Base-by-base conservation (phyloP, 1,284 basidiomycete species). In the Afroboletus lepidellus region DNA sequence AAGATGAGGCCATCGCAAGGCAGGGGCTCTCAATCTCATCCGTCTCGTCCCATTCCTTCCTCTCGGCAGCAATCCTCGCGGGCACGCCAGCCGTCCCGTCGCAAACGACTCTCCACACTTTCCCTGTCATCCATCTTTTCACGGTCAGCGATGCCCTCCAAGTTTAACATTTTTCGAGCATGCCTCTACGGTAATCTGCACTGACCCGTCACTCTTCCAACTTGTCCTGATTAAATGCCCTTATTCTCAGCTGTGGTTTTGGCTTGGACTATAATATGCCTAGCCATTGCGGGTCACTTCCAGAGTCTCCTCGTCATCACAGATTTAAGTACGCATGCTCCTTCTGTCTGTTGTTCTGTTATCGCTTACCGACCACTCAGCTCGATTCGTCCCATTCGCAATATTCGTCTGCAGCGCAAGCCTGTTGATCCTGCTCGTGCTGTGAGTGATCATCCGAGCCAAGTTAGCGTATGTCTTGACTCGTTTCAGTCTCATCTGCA, bases 381-480 rank as follows among this genome's bases (percentile, higher is more conserved):
- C 88, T 72, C 86, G 83, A 74, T 92, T 91, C 66, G 83, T 92
- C 43, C 89, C 89, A 18, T 88, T 90, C 61, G 84, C 88, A 52
- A 80, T 91, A 64, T 91, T 91, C 60, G 87, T 90, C 39, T 87
- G 84, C 60, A 74, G 75, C 39, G 79, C 77, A 37, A 88, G 84
- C 64, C 64, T 90, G 62, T 69, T 87, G 57, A 79, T 90, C 60
- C 77, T 89, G 51, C 60, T 81, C 42, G 71, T 80, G 48, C 77
- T 92, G 87, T 89, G 56, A 63, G 84, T 64, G 6, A 20, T 50
- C 25, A 12, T n/a, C 30, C n/a, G 20, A 41, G n/a, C 34, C 30
- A 27, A 25, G 3, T 12, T 8, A 24, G 18, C 46, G 39, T 37
- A 43, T 32, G 42, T 46, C 29, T 55, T 58, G 30, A 58, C 23